Evolutionary conservation across 2,329 filamentous ascomycete genomes (phyloP).

Genomic region (Talaromyces sp.): DNA sequence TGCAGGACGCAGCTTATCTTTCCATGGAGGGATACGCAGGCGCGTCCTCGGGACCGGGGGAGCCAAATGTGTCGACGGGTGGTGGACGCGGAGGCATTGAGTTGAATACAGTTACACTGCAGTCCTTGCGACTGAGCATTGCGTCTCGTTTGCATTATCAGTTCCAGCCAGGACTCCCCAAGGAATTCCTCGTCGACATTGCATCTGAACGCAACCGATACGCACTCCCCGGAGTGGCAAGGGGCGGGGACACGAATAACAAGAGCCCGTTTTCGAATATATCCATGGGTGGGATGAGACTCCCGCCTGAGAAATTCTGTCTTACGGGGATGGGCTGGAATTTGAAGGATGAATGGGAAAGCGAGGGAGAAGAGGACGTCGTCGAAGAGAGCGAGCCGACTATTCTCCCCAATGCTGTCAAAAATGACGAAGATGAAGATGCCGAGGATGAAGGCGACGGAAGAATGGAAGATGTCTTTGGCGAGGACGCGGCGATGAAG

Average conservation of each 20-base stretch:
- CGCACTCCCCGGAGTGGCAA: conserved; percentile 49
- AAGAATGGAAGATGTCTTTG: conserved; percentile 45
- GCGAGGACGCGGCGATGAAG: conserved; percentile 35
- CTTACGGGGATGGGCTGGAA: conserved; percentile 53
- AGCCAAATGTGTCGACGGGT: conserved; percentile 21
- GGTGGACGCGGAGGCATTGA: conserved; percentile 37
- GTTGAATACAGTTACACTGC: conserved; percentile 49
- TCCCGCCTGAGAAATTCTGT: conserved; percentile 60
- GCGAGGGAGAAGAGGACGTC: conserved; percentile 45
- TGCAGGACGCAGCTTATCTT: conserved; percentile 49
- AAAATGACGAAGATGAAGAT: conserved; percentile 26
- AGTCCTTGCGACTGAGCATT: conserved; percentile 57
- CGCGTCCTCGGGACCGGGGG: conserved; percentile 22
- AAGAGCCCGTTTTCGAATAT: conserved; percentile 26
- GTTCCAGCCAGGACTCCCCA: conserved; percentile 54
- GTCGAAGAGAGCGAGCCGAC: conserved; percentile 4
- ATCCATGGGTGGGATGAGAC: conserved; percentile 48
- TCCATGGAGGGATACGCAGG: conserved; percentile 47
- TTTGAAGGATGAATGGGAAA: conserved; percentile 54
- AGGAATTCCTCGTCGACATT: conserved; percentile 57
- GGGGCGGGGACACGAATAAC: conserved; percentile 35
- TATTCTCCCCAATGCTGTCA: conserved; percentile 12
- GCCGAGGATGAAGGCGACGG: conserved; percentile 33
- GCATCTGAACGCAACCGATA: conserved; percentile 52
- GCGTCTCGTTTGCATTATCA: conserved; percentile 55